Evolutionary conservation across 2,329 filamentous ascomycete genomes (phyloP), one percentile per base, ranked within the genome.

Genomic region (Lecanoromycetidae sp.): DNA sequence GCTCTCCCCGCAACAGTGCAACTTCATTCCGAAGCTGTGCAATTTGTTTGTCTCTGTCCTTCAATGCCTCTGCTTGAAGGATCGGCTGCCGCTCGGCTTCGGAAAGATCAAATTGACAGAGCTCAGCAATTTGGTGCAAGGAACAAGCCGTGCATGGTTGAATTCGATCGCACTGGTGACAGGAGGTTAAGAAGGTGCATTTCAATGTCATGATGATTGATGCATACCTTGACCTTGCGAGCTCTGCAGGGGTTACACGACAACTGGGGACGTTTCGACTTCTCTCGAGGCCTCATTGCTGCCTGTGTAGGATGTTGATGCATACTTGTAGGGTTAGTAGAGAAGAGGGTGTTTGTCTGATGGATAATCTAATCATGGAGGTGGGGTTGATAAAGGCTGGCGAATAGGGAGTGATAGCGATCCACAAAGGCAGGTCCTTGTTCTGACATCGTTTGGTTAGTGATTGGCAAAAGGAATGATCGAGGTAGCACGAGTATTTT

Each of bases 271-370:
- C 53, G 49, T 48, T 54, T 54, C 35, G 54, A 49, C 39, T 55
- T 55, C 35, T 55, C 53, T 38, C 52, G 46, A 17, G 43, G 39
- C 26, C 42, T 37, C 29, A 64, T 66, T 58, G 54, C 67, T 60
- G 56, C 69, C 63, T 47, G 45, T 9, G 25, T 13, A 10, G 37
- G 17, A 19, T 34, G 25, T 29, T 34, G 45, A 37, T 41, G 41
- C 12, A 48, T 42, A 26, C n/a, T 38, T 40, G 40, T 37, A 22
- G 30, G 34, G 26, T 47, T 37, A n/a, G 37, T 17, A 20, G 38
- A 27, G 36, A 47, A 47, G 37, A 17, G 32, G 35, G 32, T 48
- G 35, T 34, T 44, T 40, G 39, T 45, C 33, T 22, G 41, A 17
- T 51, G 36, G 45, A 51, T 51, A 39, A 30, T 34, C 45, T 47